Base-by-base conservation (phyloP, 352 stramenopile genomes). In the Thalassiosira ordinaria region DNA sequence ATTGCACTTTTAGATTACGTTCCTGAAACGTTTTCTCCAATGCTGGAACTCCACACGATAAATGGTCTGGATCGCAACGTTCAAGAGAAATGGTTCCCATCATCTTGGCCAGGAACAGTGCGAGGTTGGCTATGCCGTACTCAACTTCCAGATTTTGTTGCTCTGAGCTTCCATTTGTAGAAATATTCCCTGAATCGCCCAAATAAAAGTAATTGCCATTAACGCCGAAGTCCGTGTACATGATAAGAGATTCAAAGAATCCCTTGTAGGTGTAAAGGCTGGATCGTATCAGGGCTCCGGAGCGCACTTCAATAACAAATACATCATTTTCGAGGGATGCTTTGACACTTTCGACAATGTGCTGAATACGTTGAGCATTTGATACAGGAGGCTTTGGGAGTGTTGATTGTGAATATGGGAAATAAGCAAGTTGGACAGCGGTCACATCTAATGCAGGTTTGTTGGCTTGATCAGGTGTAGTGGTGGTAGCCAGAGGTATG, bases 251-350 rank as follows among this genome's bases (percentile, higher is more conserved):
- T 18, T 74, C 44, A 5, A 49, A 14, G 39, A 84, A 84, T 18
- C 76, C 76, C 37, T 72, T 16, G 51, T 61, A 84, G 11, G 55
- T 79, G 35, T 81, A 84, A 1, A 84, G 29, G 31, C 13, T 80
- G 13, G 76, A 84, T 59, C 7, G 35, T 22, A 72, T 29, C 13
- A 65, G 16, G 11, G 46, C 47, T 8, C 60, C 65, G 35, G 37
- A 47, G 6, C 39, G 60, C 24, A 66, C 44, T 37, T 67, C 31
- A 4, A 78, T 31, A 26, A 83, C 59, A 67, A 78, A 78, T 33
- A 78, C 57, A 37, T 83, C 59, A 39, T 53, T 74, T 35, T 62
- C 59, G 27, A 83, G 57, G 22, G 47, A 41, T 66, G 37, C 46
- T 33, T 60, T 0, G 2, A 74, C 27, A 11, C 39, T 77, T 29